Evolutionary conservation across 2,329 filamentous ascomycete species (phyloP), one percentile per base, ranked within the genome.

Genomic region (Botryotinia calthae): DNA sequence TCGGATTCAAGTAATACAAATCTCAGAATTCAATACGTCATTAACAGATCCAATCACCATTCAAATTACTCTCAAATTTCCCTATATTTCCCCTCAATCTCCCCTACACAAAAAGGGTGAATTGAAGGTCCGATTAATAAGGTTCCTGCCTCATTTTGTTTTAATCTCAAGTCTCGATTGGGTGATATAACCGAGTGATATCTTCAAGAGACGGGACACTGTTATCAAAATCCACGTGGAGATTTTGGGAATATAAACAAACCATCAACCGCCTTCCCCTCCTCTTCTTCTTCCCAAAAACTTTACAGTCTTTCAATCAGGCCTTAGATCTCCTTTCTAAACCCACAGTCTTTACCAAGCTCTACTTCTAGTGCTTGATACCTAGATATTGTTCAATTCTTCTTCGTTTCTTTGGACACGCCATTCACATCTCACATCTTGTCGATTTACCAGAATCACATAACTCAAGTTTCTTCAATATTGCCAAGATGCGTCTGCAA

Each of bases 401-500:
- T 37, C 46, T 9, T 16, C 9, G 10, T 65, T 25, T 65, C 20
- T 65, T 31, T 51, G 48, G 54, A 59, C 61, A n/a, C 44, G 48
- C 20, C 54, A 31, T 68, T 56, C 65, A 31, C 34, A 68, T 31
- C 65, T 68, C 48, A 25, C 48, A 44, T 56, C 65, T 44, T 68
- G 3, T n/a, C n/a, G 65, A 68, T 68, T 7, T 68, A 31, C 34
- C 65, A 68, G 16, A 61, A 20, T 62, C 28, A 37, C 18, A 61
- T 56, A 69, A 46, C 54, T 42, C 37, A 44, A 61, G 25, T 20
- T 46, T 42, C 28, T 18, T 31, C 2, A 69, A 7, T 22, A 70
- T 48, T 40, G 14, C 28, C 70, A 68, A 72, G 25, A 72, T 72
- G 70, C 70, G 54, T 44, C 42, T 72, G 51, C 63, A 68, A 68